Percentiles rank a stretch among this genome's conserved stretches.
phyloP scores from a whole-genome alignment of 2,329 filamentous ascomycete species.

The Aspergillus unguis region DNA sequence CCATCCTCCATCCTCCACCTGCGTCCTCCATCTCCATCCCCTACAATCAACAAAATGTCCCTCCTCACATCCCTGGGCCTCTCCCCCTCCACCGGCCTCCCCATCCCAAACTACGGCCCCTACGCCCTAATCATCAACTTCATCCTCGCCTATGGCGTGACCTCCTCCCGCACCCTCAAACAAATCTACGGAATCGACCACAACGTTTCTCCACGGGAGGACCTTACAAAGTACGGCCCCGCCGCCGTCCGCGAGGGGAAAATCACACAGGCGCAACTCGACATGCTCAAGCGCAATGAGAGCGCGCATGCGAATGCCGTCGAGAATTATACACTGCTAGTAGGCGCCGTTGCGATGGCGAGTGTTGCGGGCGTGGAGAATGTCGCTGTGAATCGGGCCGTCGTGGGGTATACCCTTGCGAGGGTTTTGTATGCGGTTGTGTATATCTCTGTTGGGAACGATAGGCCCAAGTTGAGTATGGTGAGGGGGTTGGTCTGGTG shows the following conservation, averaged over 20 bases:
- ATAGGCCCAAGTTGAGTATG: conserved; percentile 33
- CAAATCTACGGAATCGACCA: conserved; percentile 46
- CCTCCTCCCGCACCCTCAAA: conserved; percentile 46
- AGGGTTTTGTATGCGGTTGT: conserved; percentile 41
- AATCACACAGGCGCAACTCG: conserved; percentile 42
- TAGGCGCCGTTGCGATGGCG: conserved; percentile 38
- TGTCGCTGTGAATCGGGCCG: conserved; percentile 38
- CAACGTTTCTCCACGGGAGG: conserved; percentile 47
- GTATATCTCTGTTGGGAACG: conserved; percentile 38
- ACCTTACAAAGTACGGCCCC: conserved; percentile 47
- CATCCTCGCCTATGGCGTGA: conserved; percentile 44
- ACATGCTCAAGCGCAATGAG: conserved; percentile 45
- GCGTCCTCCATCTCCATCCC: neutral
- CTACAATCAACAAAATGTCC: conserved; percentile 5
- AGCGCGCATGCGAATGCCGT: conserved; percentile 48
- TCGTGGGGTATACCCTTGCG: conserved; percentile 41
- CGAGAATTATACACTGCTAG: conserved; percentile 30
- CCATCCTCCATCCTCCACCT: neutral
- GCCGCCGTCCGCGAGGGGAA: conserved; percentile 44
- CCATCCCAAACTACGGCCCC: conserved; percentile 19
- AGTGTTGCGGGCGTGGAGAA: conserved; percentile 38
- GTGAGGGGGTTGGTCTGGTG: conserved; percentile 44
- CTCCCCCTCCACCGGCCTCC: conserved; percentile 8
- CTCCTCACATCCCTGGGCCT: conserved; percentile 28
- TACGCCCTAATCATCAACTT: conserved; percentile 34